Evolutionary conservation across 1,284 basidiomycete genomes (phyloP), one percentile per base, ranked within the genome.

Genomic region (Irpex sp.): DNA sequence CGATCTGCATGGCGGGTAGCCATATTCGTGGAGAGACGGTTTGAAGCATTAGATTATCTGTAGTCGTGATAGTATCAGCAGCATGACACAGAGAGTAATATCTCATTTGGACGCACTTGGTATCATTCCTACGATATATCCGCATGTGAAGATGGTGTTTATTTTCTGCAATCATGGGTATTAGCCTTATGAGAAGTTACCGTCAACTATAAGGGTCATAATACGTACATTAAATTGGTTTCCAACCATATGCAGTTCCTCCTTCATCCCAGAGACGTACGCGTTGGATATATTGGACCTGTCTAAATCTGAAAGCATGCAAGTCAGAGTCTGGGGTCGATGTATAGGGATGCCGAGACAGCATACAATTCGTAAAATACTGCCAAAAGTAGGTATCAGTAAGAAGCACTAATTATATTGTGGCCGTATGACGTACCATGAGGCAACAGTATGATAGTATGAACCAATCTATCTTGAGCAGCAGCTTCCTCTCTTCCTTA

Each of bases 191-290:
- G 5, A 21, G 16, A 16, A 7, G n/a, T 8, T 21, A 19, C 12
- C 52, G 2, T 35, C 21, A 47, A 56, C n/a, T n/a, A n/a, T n/a
- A n/a, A n/a, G n/a, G n/a, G n/a, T n/a, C 53, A n/a, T 39, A 10
- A 19, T 8, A 28, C 49, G 28, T 35, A 83, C 86, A 71, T 91
- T 91, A 70, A 83, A 85, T 63, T 92, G 80, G 49, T 82, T 87
- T 36, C 88, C 88, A 56, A 78, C 73, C 83, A 92, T 87, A 62
- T 80, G 68, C 36, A 93, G 79, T 53, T 91, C 89, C 72, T 93
- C 88, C 66, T 82, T 86, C 90, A 94, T 91, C 3, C 91, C 91
- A 4, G 88, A 90, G 16, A 93, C 88, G 71, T 90, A 90, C 7
- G 87, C 86, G 71, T 88, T 88, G 61, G 79, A 77, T 48, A 88